Base-by-base conservation (phyloP, 208 protist genomes). In the Acanthamoeba culbertsoni region DNA sequence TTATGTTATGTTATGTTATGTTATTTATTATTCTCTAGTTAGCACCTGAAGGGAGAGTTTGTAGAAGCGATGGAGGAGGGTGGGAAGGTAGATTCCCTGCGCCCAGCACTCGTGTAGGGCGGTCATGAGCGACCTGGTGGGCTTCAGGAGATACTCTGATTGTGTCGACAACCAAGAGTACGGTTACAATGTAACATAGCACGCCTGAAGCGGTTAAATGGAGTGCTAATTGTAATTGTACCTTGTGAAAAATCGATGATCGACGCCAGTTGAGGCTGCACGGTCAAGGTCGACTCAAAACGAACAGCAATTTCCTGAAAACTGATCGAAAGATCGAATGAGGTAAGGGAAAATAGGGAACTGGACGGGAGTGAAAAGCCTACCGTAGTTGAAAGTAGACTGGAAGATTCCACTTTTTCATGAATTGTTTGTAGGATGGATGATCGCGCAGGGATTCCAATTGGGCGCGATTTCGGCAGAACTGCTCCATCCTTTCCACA, bases 31-130 rank as follows among this genome's bases (percentile, higher is more conserved):
- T 73, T 73, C 28, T 37, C 37, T 37, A 8, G 37, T 43, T n/a
- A n/a, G 35, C 71, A 71, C 46, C 84, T 91, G 84, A n/a, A 91
- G 84, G 10, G 84, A 91, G 3, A 91, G 84, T 51, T 91, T 91
- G 84, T 71, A 91, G 43, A 91, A 91, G 33, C 84, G 84, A 37
- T 91, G 84, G 12, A 51, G 28, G 40, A 91, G 57, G 23, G 84
- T 33, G 23, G 84, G 59, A 20, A 91, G 40, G 40, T 73, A 91
- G n/a, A 91, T 91, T 6, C 84, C 84, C 23, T 4, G 51, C 10
- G 57, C 57, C 84, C 84, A 91, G 43, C 84, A 91, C n/a, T 91
- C 57, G 31, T 71, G 10, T 33, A 91, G 84, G 5, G 40, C 37
- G 16, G 23, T 23, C 84, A 42, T 14, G 7, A 91, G 51, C 10